Evolutionary conservation across 805 yeast species (phyloP), one percentile per base, ranked within the genome.

Genomic region (Monosporozyma servazzii): DNA sequence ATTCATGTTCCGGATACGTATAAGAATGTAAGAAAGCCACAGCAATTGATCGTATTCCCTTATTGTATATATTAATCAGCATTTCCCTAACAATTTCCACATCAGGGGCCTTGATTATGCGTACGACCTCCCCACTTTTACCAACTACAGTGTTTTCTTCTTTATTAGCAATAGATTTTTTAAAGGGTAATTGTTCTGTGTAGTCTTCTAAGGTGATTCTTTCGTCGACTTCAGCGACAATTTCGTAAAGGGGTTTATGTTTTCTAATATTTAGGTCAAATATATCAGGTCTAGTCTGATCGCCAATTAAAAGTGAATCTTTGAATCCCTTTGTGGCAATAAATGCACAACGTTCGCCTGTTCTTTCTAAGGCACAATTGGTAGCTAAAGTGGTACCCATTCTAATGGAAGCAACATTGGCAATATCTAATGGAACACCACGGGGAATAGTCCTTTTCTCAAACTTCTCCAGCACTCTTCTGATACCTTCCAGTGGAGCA

Each of bases 341-440:
- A 53, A 91, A 74, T 1, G 93, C 95, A 58, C 95, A 90, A 31
- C 81, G 72, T 52, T 89, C 95, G 48, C 98, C 99, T 63, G 89
- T 89, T 55, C 98, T 76, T 63, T 91, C 98, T 53, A 91, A 74
- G 33, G 93, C 75, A 1, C 98, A 96, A 69, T 91, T 91, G 7
- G 98, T 91, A 1, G 99, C 98, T 10, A 89, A 93, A 0, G 97
- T 90, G 3, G 97, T 89, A 2, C 97, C 97, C 86, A 90, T 83
- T 51, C 96, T 74, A 47, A 89, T 80, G 43, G 82, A 77, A 50
- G 79, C 81, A 39, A 88, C 85, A 2, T 69, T 68, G 3, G 81
- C 74, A 1, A 87, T 75, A 53, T 84, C 88, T 53, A 89, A 67
- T 3, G 79, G 81, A 37, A 66, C 66, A 8, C 79, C 78, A 48